Evolutionary conservation across 495 filamentous ascomycete genomes (phyloP).

Genomic region (Staphylotrichum tortipilum): DNA sequence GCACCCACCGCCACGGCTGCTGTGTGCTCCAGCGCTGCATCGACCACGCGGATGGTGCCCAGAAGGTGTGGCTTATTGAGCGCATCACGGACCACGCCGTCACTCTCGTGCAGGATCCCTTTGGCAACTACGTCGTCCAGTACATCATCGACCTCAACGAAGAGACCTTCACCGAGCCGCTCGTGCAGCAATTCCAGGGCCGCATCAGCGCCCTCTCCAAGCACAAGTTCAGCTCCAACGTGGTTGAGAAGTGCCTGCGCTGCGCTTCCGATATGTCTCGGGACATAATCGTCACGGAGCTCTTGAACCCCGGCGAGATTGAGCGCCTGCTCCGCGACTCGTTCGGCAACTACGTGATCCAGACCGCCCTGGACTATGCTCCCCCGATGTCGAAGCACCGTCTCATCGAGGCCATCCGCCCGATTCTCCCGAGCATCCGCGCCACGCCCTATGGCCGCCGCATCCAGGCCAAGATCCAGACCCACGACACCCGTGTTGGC

Average conservation of each 20-base stretch:
- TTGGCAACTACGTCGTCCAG: slow-evolving; percentile 97
- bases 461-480: slow-evolving; percentile 73
- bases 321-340: slow-evolving; percentile 81
- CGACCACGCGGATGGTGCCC: slow-evolving; percentile 83
- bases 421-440: slow-evolving; percentile 70
- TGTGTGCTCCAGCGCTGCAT: slow-evolving; percentile 97
- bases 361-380: slow-evolving; percentile 86
- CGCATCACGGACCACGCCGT: slow-evolving; percentile 78
- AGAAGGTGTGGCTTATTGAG: slow-evolving; percentile 77
- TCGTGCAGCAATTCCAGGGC: slow-evolving; percentile 67
- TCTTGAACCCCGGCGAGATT: slow-evolving; percentile 64
- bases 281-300: slow-evolving; percentile 75
- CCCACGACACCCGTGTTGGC: slow-evolving; percentile 31
- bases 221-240: slow-evolving; percentile 99
- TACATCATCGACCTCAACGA: slow-evolving; percentile 94
- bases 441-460: slow-evolving; percentile 88
- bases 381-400: slow-evolving; percentile 59
- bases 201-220: slow-evolving; percentile 72
- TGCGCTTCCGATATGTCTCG: slow-evolving; percentile 61
- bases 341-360: slow-evolving; percentile 94
- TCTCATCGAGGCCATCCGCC: slow-evolving; percentile 75
- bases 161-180: slow-evolving; percentile 68
- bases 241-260: slow-evolving; percentile 94
- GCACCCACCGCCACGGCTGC: slow-evolving; percentile 95
- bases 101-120: slow-evolving; percentile 85